Evolutionary conservation across 345 rosid genomes (phyloP).

Genomic region (Raphanus raphanistrum): DNA sequence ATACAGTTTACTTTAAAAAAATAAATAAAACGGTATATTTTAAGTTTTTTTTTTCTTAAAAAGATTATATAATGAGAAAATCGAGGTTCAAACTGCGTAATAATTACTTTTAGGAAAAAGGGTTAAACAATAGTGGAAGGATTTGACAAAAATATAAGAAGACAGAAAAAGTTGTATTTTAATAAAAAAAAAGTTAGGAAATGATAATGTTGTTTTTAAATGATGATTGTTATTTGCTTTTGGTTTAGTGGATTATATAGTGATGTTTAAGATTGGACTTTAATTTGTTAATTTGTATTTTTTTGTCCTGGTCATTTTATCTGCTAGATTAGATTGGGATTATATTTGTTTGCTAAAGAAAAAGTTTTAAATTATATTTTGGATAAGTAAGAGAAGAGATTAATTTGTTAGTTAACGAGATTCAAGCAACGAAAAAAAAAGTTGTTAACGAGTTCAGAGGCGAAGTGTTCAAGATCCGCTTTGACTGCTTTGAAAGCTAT

Average conservation of each 20-base stretch:
- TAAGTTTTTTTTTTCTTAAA: neutral
- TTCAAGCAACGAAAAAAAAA: neutral
- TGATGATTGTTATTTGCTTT: constrained; percentile 41
- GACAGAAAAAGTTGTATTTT: constrained; percentile 6
- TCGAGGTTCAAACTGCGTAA: constrained; percentile 27
- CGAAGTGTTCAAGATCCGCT: constrained; percentile 34
- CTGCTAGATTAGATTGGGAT: neutral
- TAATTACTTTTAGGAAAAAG: constrained; percentile 24
- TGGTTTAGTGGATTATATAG: constrained; percentile 40
- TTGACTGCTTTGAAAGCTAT: constrained; percentile 42
- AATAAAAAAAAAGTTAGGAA: constrained; percentile 15
- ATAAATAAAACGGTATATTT: neutral
- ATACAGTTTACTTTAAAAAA: constrained; percentile 4
- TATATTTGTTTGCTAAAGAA: neutral
- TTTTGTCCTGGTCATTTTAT: neutral
- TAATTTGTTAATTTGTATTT: neutral
- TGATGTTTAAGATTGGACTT: constrained; percentile 34
- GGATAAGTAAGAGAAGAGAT: constrained; percentile 7
- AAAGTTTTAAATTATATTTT: neutral
- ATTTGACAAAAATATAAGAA: constrained; percentile 36
- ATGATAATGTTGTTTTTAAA: constrained; percentile 41
- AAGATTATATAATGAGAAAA: neutral
- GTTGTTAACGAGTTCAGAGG: constrained; percentile 30
- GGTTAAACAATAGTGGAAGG: constrained; percentile 21
- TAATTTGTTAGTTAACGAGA: constrained; percentile 23